phyloP scores from a whole-genome alignment of 2,329 filamentous ascomycete genomes.

The Cucurbitaria berberidis region DNA sequence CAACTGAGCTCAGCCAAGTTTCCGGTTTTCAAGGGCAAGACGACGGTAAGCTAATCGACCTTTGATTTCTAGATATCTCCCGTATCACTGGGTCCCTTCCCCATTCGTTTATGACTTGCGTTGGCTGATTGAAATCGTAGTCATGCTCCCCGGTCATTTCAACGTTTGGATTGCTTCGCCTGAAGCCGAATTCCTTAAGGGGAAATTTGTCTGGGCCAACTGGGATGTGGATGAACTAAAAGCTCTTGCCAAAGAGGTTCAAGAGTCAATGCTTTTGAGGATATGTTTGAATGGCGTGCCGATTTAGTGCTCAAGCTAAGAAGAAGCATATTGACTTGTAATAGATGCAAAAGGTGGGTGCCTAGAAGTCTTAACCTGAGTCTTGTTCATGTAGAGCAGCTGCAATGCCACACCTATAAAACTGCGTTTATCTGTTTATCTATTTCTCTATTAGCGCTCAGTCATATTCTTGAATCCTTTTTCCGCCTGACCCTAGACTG shows the following conservation, averaged over 20 bases:
- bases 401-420: too few relatives aligned
- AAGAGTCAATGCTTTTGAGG: conserved; percentile 11
- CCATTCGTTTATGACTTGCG: background rate
- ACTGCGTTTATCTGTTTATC: too few relatives aligned
- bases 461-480: too few relatives aligned
- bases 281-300: background rate
- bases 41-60: conserved; percentile 29
- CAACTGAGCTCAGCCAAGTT: conserved; percentile 38
- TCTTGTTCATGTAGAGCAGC: too few relatives aligned
- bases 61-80: background rate
- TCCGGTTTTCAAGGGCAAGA: conserved; percentile 32
- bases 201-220: conserved; percentile 27
- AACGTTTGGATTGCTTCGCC: conserved; percentile 42
- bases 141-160: conserved; percentile 32
- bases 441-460: too few relatives aligned
- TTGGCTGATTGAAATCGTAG: conserved; percentile 15
- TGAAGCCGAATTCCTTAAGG: conserved; percentile 22
- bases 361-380: too few relatives aligned
- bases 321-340: too few relatives aligned
- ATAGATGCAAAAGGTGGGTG: too few relatives aligned
- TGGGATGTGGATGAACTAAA: conserved; percentile 44
- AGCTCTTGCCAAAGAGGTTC: conserved; percentile 30
- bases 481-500: too few relatives aligned
- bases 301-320: background rate
- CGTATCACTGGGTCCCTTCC: background rate